A percentile compares a stretch with the other conserved stretches of the same genome.
phyloP scores from a whole-genome alignment of 164 flowering plant species.

The Platanus orientalis region DNA sequence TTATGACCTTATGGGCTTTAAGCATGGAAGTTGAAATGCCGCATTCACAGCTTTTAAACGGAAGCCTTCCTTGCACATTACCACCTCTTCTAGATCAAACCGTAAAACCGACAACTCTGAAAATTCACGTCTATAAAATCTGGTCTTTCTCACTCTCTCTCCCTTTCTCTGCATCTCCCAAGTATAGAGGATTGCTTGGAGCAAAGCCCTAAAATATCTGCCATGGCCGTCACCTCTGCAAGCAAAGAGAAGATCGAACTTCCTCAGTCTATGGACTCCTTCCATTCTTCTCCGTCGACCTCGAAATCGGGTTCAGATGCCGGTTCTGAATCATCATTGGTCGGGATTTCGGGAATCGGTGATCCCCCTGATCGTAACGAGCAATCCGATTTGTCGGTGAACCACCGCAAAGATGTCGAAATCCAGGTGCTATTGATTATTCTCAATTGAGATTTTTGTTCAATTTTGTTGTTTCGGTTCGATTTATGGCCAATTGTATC shows the following conservation, averaged over 20 bases:
- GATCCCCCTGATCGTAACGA: slow-evolving; percentile 16
- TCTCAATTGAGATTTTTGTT: background rate
- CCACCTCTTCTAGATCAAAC: no score
- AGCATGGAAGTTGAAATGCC: no score
- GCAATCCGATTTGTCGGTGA: slow-evolving; percentile 9
- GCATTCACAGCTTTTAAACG: no score
- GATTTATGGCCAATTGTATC: background rate
- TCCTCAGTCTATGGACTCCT: slow-evolving; percentile 11
- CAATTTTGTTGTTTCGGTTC: background rate
- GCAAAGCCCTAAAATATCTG: slow-evolving; percentile 3
- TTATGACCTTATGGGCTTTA: no score
- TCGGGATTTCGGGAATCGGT: slow-evolving; percentile 8
- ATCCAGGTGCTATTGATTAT: slow-evolving; percentile 9
- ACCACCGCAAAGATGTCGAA: slow-evolving; percentile 11
- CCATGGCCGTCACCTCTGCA: slow-evolving; percentile 18
- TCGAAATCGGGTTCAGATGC: slow-evolving; percentile 18
- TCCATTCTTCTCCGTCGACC: slow-evolving; percentile 10
- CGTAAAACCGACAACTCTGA: no score
- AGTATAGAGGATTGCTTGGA: no score
- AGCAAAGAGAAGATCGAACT: slow-evolving; percentile 8
- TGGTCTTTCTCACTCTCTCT: background rate
- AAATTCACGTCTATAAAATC: no score
- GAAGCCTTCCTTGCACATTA: no score
- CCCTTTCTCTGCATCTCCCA: no score
- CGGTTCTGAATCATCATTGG: slow-evolving; percentile 19